phyloP scores from a whole-genome alignment of 1,284 basidiomycete genomes.

The Coniferiporia sulphurascens region DNA sequence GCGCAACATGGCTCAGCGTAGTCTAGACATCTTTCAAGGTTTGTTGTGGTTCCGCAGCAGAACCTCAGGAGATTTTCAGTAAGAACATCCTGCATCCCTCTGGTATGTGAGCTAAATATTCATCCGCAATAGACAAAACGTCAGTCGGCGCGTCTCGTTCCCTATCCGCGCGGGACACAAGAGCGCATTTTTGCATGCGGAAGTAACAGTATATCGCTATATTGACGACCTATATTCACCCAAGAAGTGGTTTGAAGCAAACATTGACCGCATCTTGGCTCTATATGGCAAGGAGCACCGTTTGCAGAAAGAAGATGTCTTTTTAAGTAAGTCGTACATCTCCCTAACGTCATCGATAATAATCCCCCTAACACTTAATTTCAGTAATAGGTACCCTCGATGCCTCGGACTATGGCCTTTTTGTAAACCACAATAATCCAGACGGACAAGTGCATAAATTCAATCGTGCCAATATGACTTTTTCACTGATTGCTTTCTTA shows the following conservation, averaged over 20 bases:
- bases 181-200: constrained; percentile 59
- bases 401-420: constrained; percentile 61
- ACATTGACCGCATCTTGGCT: constrained; percentile 59
- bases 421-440: constrained; percentile 64
- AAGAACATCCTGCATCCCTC: constrained; percentile 9
- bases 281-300: constrained; percentile 49
- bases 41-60: constrained; percentile 41
- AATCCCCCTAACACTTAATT: neutral
- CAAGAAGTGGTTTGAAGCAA: constrained; percentile 66
- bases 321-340: constrained; percentile 45
- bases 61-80: constrained; percentile 34
- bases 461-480: neutral
- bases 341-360: neutral
- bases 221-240: constrained; percentile 55
- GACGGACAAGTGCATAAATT: constrained; percentile 47
- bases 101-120: neutral
- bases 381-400: constrained; percentile 68
- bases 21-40: constrained; percentile 52
- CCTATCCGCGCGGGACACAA: constrained; percentile 60
- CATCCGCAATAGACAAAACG: constrained; percentile 34
- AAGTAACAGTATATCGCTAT: constrained; percentile 64
- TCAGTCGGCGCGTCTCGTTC: constrained; percentile 53
- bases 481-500: constrained; percentile 1
- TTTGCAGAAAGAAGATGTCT: constrained; percentile 65
- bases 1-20: constrained; percentile 47